phyloP scores from a whole-genome alignment of 805 yeast genomes.

The Saccharomycopsis sp. region DNA sequence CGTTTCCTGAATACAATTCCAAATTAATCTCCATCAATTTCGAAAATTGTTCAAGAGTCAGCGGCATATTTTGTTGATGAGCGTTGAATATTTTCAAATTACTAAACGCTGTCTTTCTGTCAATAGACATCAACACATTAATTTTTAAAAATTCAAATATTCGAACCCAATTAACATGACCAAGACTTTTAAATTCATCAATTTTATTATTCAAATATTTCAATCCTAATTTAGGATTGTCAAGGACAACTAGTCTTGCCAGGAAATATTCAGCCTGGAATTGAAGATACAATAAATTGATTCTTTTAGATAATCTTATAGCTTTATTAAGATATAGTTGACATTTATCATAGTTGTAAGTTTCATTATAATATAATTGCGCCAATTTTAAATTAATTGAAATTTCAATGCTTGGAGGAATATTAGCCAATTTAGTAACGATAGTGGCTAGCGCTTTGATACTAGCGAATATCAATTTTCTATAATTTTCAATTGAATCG shows the following conservation, averaged over 20 bases:
- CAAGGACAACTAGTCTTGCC: slow-evolving; percentile 9
- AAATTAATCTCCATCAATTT: slow-evolving; percentile 15
- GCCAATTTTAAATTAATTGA: slow-evolving; percentile 15
- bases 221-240: slow-evolving; percentile 5
- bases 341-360: slow-evolving; percentile 7
- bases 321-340: slow-evolving; percentile 18
- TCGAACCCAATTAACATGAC: slow-evolving; percentile 14
- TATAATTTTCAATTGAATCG: slow-evolving; percentile 6
- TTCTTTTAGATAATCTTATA: slow-evolving; percentile 13
- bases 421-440: slow-evolving; percentile 8
- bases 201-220: slow-evolving; percentile 16
- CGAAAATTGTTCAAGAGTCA: slow-evolving; percentile 5
- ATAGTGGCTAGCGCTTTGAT: slow-evolving; percentile 15
- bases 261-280: slow-evolving; percentile 18
- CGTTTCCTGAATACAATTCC: slow-evolving; percentile 7
- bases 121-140: slow-evolving; percentile 5
- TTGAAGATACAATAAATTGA: slow-evolving; percentile 8
- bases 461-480: slow-evolving; percentile 12
- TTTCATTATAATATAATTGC: slow-evolving; percentile 18
- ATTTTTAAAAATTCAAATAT: slow-evolving; percentile 15
- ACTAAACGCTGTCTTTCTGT: slow-evolving; percentile 9
- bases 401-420: slow-evolving; percentile 13
- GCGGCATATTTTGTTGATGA: background rate
- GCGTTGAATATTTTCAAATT: slow-evolving; percentile 8
- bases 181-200: slow-evolving; percentile 13